Evolutionary conservation across 2,329 filamentous ascomycete species (phyloP), one percentile per base, ranked within the genome.

Genomic region (Ascochyta pisi): DNA sequence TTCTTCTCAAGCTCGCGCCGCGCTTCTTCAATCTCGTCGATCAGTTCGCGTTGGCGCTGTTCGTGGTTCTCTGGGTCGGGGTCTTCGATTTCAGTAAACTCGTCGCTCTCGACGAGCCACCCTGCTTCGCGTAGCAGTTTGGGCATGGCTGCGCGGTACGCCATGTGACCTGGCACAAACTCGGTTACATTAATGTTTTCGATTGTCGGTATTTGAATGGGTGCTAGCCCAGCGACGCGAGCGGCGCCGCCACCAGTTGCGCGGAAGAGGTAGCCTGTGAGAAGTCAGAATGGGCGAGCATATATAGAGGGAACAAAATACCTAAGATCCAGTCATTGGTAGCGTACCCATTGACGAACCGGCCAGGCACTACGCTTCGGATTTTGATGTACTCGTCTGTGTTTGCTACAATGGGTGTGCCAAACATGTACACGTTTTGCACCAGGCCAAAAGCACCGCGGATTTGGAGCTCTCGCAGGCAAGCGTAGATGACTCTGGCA

Each of bases 281-380:
- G 6, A 6, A 0, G 34, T 55, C 67, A 49, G 71, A 57, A 43
- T n/a, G 51, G 8, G 3, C 8, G 31, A 22, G 22, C 44, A 24
- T 6, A 24, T 19, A 12, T 7, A 15, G 19, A 41, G 15, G 13
- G 19, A 34, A 38, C 31, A 19, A 31, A 73, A 45, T 69, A 58
- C 89, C 92, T 45, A 99, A 78, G 68, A 99, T 98, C 95, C 95
- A 99, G 78, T 99, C 95, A 73, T 95, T 97, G 43, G 85, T 89
- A 65, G 95, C 91, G 78, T 93, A 99, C 15, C 91, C 95, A 70
- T 96, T 99, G 62, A 99, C 87, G 65, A 98, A 96, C 38, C 93
- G 86, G n/a, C 95, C 95, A 7, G 91, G 84, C 3, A 98, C 90
- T 3, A 96, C 88, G n/a, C 89, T 89, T 51, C 89, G 86, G 9